Evolutionary conservation across 2,329 filamentous ascomycete genomes (phyloP), one percentile per base, ranked within the genome.

Genomic region (Trichoderma sp.): DNA sequence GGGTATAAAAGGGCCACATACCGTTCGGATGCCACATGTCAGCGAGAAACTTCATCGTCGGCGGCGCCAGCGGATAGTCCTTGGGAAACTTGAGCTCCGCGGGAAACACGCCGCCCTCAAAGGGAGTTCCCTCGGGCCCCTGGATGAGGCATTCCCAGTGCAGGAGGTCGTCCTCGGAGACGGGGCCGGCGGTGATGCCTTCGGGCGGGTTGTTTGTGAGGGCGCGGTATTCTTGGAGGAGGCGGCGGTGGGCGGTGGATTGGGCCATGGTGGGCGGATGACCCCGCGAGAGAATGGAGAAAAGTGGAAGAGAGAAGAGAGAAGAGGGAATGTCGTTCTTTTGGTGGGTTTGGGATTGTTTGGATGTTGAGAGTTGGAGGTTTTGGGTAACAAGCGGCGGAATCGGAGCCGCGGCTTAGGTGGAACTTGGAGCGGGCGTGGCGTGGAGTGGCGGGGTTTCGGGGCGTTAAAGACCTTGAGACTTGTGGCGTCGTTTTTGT

Each of bases 21-120:
- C 95, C 95, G 84, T 99, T 99, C 0, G 97, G 97, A 87, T 99
- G 97, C 91, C 95, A 98, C 79, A 99, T 92, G 81, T 97, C 95
- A 72, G 94, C 94, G 71, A 97, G 88, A 84, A 99, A 99, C 84
- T 93, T 95, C 96, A 99, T 98, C 56, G 93, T 95, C 9, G 97
- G 97, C 77, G 97, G 97, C 79, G 95, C 94, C 6, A 98, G 90
- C n/a, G 97, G 97, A 82, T 99, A 99, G 85, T 99, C 97, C 82
- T 94, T 94, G 6, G 97, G 96, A 82, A 99, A 99, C 81, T 93
- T 95, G 80, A 99, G 91, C 85, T 98, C 95, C 31, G 97, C 97
- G 59, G 95, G 95, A 84, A 98, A 99, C 76, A 99, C 91, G 71
- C 97, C 97, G 76, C 95, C 96, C 87, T 97, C 96, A 81, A 97